Evolutionary conservation across 1,284 basidiomycete species (phyloP), one percentile per base, ranked within the genome.

Genomic region (Coniophora puteana): DNA sequence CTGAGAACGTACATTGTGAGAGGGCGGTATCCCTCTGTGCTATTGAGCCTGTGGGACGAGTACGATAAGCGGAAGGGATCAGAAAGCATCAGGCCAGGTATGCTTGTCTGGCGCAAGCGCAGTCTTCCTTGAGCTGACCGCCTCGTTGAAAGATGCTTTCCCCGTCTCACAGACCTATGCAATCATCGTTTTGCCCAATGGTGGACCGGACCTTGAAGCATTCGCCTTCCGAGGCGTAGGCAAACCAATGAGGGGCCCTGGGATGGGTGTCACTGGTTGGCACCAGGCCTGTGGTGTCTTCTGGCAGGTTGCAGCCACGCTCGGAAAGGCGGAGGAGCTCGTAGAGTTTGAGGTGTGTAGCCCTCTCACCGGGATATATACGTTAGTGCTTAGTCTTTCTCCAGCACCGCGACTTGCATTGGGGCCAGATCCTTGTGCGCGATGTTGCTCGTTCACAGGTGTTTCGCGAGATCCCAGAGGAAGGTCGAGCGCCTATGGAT

Each of bases 361-460:
- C 27, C 23, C 40, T 8, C 34, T n/a, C n/a, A n/a, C n/a, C n/a
- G n/a, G n/a, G n/a, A 31, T 3, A 13, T n/a, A 12, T 37, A 24
- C 21, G 24, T 35, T 5, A 33, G n/a, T 28, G 13, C 17, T 26
- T 14, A 24, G 14, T 13, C 23, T 28, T 31, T 3, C 33, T 29
- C 23, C 57, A 96, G 90, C 96, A 99, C 64, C 91, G 95, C 14
- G 95, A 99, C 62, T 74, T 99, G 25, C 95, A 99, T 57, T 93
- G 93, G 81, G 95, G 95, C n/a, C 96, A 99, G 62, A 87, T 99
- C 36, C 76, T 99, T 8, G 80, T 99, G 35, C 81, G 80, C 51
- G 71, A 76, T 41, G 33, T 71, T 12, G 57, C 69, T n/a, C n/a
- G 41, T 52, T 27, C 51, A 49, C 38, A 60, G 38, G 30, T 24